Percentiles rank a stretch among this genome's conserved stretches.
These are phyloP conservation scores for Rhodosorus marinus DNA, from an alignment of 23 red algal genomes.

Conservation along the genomic window DNA sequence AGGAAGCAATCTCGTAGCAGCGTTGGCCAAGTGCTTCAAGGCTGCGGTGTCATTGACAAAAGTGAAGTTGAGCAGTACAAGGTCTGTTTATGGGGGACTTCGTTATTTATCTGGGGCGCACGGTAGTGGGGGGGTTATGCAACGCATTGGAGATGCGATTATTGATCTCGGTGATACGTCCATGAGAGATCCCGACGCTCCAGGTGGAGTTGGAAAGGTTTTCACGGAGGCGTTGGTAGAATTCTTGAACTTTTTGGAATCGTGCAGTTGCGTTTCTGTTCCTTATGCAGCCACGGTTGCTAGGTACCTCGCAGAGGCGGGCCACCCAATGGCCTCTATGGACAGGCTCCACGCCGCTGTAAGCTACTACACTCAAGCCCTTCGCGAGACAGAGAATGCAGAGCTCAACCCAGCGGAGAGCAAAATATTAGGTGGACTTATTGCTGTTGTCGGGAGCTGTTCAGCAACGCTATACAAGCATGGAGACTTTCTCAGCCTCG, in stretches of 20 bases:
- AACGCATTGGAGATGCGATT: neutral
- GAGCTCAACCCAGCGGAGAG: neutral
- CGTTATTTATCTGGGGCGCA: neutral
- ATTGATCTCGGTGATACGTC: neutral
- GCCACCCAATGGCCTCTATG: neutral
- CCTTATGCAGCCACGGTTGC: neutral
- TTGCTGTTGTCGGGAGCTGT: neutral
- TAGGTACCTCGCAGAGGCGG: neutral
- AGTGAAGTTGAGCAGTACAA: neutral
- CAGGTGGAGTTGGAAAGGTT: neutral
- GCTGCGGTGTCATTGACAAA: neutral
- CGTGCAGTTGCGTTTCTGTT: neutral
- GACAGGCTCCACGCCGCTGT: neutral
- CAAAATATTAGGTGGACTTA: neutral
- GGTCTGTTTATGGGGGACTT: neutral
- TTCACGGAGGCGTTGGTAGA: neutral
- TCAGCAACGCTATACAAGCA: neutral
- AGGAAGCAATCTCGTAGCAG: neutral
- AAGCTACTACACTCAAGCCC: neutral
- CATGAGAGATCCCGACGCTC: neutral
- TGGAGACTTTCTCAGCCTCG: neutral
- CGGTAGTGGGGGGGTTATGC: neutral
- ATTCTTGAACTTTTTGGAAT: neutral
- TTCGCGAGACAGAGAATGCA: neutral
- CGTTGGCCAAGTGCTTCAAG: neutral